These are phyloP conservation scores for Ustilago esculenta DNA, from an alignment of 1,284 basidiomycete species.

Conservation along the genomic window DNA sequence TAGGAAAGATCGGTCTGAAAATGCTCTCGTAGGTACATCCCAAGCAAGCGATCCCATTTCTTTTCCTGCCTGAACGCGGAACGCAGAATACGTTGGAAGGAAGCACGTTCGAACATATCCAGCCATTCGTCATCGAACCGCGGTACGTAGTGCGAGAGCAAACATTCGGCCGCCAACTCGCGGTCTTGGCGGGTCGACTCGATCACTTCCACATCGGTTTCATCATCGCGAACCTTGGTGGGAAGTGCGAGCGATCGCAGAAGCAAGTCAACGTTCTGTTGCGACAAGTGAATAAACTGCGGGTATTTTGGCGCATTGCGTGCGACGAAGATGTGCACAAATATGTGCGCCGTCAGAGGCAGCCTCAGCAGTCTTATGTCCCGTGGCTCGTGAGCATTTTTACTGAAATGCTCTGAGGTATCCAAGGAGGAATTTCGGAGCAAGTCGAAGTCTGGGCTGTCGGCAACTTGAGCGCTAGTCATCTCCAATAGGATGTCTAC, in stretches of 20 bases:
- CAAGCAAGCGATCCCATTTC: conserved; percentile 74
- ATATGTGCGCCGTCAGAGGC: conserved; percentile 70
- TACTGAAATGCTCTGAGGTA: not conserved
- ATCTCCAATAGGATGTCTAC: conserved; percentile 87
- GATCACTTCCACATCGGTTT: conserved; percentile 7
- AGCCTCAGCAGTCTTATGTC: conserved; percentile 7
- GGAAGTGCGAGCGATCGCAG: conserved; percentile 81
- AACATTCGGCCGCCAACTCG: conserved; percentile 91
- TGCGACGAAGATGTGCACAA: conserved; percentile 93
- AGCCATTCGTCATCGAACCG: conserved; percentile 78
- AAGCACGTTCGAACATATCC: conserved; percentile 79
- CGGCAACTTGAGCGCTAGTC: conserved; percentile 4
- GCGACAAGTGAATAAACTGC: conserved; percentile 81
- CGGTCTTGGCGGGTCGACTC: conserved; percentile 82
- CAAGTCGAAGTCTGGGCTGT: not conserved
- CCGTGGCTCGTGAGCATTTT: not conserved
- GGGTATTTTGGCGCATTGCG: conserved; percentile 96
- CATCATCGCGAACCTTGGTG: conserved; percentile 72
- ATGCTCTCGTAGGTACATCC: conserved; percentile 30
- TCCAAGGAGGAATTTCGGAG: not conserved
- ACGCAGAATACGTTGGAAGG: conserved; percentile 89
- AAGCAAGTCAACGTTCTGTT: conserved; percentile 77
- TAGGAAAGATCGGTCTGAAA: conserved; percentile 6
- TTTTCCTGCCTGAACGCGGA: conserved; percentile 79
- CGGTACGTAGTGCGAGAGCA: conserved; percentile 91